These are phyloP conservation scores for Phytopythium cucurbitacearum DNA, from an alignment of 352 stramenopile genomes.

Conservation along the genomic window DNA sequence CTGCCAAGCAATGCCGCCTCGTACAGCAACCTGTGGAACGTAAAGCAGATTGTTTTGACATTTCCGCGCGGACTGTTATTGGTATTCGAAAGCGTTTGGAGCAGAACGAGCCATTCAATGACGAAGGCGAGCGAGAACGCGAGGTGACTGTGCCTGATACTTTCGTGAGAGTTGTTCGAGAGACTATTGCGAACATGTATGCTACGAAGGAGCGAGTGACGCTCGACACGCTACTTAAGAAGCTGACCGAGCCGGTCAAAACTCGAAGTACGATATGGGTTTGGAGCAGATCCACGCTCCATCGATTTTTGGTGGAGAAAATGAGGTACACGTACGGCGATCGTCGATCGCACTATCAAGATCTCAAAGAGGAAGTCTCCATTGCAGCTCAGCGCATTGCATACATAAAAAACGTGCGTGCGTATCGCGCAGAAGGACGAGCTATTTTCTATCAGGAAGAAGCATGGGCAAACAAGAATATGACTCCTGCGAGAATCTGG, in stretches of 20 bases:
- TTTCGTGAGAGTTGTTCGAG: conserved; percentile 3
- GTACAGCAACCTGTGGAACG: conserved; percentile 1
- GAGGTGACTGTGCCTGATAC: conserved; percentile 3
- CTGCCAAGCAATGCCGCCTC: neutral
- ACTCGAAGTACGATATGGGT: neutral
- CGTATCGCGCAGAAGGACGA: conserved; percentile 7
- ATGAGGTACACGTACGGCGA: conserved; percentile 9
- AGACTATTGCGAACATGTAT: conserved; percentile 7
- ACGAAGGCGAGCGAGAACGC: conserved; percentile 1
- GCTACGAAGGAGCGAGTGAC: conserved; percentile 6
- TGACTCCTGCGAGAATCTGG: conserved; percentile 10
- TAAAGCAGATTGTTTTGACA: conserved; percentile 2
- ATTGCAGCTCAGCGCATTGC: conserved; percentile 8
- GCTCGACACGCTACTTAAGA: conserved; percentile 4
- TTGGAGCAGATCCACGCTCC: conserved; percentile 8
- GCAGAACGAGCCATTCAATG: neutral
- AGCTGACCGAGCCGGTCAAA: neutral
- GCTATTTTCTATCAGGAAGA: conserved; percentile 12
- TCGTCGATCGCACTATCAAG: conserved; percentile 4
- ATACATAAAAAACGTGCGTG: conserved; percentile 6
- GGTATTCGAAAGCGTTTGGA: neutral
- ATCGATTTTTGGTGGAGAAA: conserved; percentile 6
- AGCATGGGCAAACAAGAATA: conserved; percentile 13
- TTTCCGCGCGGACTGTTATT: conserved; percentile 1
- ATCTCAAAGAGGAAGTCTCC: neutral